Evolutionary conservation across 2,329 filamentous ascomycete genomes (phyloP).

Genomic region (Arthrocladium fulminans): DNA sequence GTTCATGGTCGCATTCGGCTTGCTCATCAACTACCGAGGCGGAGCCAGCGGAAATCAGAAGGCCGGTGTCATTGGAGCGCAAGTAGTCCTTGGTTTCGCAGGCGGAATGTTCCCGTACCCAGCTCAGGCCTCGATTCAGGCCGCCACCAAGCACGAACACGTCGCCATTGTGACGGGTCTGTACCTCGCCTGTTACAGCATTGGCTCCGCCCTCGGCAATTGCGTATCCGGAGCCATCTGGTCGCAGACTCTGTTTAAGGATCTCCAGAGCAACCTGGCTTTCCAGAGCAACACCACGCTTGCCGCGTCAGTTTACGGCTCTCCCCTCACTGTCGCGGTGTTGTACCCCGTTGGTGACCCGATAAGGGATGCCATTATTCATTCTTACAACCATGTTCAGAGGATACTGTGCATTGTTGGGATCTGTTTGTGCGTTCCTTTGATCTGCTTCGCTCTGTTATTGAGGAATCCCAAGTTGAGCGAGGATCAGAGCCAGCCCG

Average conservation of each 20-base stretch:
- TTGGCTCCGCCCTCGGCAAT: conserved; percentile 53
- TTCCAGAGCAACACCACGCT: conserved; percentile 32
- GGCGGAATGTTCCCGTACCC: conserved; percentile 54
- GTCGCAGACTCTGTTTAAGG: conserved; percentile 47
- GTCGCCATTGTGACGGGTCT: conserved; percentile 57
- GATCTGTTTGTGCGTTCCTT: conserved; percentile 39
- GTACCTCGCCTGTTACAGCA: conserved; percentile 55
- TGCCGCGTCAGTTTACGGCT: conserved; percentile 34
- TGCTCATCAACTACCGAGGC: conserved; percentile 56
- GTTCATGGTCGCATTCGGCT: conserved; percentile 57
- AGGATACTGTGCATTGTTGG: conserved; percentile 43
- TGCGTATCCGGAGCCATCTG: conserved; percentile 55
- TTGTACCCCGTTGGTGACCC: conserved; percentile 38
- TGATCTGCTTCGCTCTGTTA: conserved; percentile 39
- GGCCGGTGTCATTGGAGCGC: conserved; percentile 53
- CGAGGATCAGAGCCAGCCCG: conserved; percentile 37
- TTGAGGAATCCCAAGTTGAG: conserved; percentile 40
- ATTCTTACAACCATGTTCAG: conserved; percentile 40
- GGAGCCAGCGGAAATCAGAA: conserved; percentile 36
- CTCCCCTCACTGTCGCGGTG: conserved; percentile 33
- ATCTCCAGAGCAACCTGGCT: conserved; percentile 32
- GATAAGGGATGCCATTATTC: conserved; percentile 35
- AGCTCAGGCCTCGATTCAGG: conserved; percentile 44
- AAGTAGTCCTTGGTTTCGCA: conserved; percentile 54
- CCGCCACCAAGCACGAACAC: conserved; percentile 43